Conservation (phyloP, 2,329 filamentous ascomycete species). For the Aureobasidium mangrovei region DNA sequence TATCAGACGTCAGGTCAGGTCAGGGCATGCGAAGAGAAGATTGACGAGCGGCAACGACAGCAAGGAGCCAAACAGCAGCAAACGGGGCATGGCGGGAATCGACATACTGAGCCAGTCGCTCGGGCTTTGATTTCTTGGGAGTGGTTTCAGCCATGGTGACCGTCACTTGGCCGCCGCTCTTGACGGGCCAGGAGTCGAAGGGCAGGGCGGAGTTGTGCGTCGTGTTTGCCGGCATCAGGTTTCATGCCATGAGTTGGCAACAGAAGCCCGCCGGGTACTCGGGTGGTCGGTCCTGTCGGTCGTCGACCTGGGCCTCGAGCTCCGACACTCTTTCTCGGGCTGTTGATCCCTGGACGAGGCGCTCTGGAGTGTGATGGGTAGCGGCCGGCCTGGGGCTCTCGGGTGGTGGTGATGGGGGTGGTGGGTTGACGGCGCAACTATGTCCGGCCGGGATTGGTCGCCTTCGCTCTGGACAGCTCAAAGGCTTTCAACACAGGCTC, state of each 20-base stretch:
- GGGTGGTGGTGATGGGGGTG: not conserved
- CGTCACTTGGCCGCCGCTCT: slow-evolving; percentile 53
- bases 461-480: not conserved
- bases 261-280: not conserved
- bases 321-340: not conserved
- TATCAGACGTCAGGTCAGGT: not conserved
- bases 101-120: slow-evolving; percentile 32
- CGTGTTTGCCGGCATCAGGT: not conserved
- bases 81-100: not conserved
- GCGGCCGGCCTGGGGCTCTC: not conserved
- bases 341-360: not conserved
- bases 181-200: slow-evolving; percentile 44
- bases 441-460: not conserved
- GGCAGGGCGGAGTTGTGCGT: not conserved
- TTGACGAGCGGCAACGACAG: not conserved
- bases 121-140: slow-evolving; percentile 14
- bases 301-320: slow-evolving; percentile 2
- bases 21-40: not conserved
- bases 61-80: not conserved
- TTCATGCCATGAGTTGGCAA: slow-evolving; percentile 4
- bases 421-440: not conserved
- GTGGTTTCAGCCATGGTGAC: slow-evolving; percentile 31
- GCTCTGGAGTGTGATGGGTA: not conserved
- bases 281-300: not conserved
- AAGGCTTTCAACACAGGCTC: not conserved